A percentile compares a stretch with the other conserved stretches of the same genome.
Conservation (phyloP, 148 eudicot genomes). For the Vaccinium vitisidaea region DNA sequence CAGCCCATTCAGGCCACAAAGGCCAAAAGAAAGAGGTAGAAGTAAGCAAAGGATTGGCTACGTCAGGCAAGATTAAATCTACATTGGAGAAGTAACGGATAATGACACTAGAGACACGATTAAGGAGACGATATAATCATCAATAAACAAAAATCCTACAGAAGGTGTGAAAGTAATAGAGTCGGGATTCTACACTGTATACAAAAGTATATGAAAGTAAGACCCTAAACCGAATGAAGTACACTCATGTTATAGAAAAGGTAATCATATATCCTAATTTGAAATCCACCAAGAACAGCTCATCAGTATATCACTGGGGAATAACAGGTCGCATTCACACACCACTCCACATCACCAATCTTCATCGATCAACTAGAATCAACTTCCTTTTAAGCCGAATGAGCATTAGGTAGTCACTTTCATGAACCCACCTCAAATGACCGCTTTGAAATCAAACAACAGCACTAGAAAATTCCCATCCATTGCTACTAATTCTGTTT, state of each 20-base stretch:
- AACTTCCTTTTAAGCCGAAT: slow-evolving; percentile 24
- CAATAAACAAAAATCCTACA: slow-evolving; percentile 13
- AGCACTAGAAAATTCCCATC: slow-evolving; percentile 14
- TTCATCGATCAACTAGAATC: slow-evolving; percentile 21
- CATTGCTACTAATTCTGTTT: slow-evolving; percentile 16
- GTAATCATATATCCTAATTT: background rate
- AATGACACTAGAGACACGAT: slow-evolving; percentile 6
- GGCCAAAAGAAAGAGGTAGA: slow-evolving; percentile 3
- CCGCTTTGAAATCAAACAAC: background rate
- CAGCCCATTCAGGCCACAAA: slow-evolving; percentile 22
- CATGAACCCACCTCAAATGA: slow-evolving; percentile 23
- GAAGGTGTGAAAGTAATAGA: slow-evolving; percentile 22
- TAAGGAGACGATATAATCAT: slow-evolving; percentile 7
- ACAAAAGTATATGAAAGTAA: slow-evolving; percentile 34
- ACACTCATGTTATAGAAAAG: slow-evolving; percentile 23
- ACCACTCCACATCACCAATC: slow-evolving; percentile 6
- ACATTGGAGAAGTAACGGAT: background rate
- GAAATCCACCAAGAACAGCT: background rate
- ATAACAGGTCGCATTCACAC: background rate
- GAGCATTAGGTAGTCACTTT: slow-evolving; percentile 19
- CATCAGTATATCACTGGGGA: background rate
- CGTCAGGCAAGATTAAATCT: background rate
- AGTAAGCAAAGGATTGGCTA: background rate
- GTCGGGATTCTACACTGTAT: slow-evolving; percentile 44
- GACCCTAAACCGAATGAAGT: slow-evolving; percentile 27